Evolutionary conservation across 768 basidiomycete genomes (phyloP), one percentile per base, ranked within the genome.

Genomic region (Boletus coccyginus): DNA sequence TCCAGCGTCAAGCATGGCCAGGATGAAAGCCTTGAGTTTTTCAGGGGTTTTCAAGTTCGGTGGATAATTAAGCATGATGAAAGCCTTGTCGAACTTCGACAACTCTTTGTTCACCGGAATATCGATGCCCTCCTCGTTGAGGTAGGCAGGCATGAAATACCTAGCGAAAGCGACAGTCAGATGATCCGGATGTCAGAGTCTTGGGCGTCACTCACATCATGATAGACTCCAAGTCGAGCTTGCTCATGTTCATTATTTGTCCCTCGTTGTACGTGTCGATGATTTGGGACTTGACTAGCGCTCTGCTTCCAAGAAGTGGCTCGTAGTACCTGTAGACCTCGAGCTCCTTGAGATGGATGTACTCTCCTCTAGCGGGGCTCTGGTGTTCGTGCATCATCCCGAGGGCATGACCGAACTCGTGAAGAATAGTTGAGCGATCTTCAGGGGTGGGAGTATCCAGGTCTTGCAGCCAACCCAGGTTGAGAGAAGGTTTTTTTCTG

Each of bases 301-400:
- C 46, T 33, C 46, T 46, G 46, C 11, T 19, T 33, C n/a, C 32
- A 14, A 52, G 50, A 16, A 42, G 32, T 7, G 50, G 50, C 13
- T 16, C 3, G 13, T 55, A 40, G 39, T 39, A 53, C 7, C 12
- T 24, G 14, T 53, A 53, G 44, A 49, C 56, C 39, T 48, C 53
- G 16, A 39, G 12, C 31, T 45, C 38, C 19, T 64, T 63, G 19
- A 69, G 62, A 10, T 36, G 53, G 16, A 68, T 36, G 10, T 36
- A 55, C 3, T 50, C 57, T 29, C 51, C 57, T 6, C 66, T 59
- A 2, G 62, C 61, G 10, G 67, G 64, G 40, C 66, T 68, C 46
- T 68, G 67, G 45, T 70, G 69, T 46, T 68, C 67, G 38, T 68
- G 65, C 46, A 68, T 49, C 36, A 66, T 24, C 1, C 68, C 69